Conservation (phyloP, 495 filamentous ascomycete genomes). For the Hypoxylon crocopeplum region DNA sequence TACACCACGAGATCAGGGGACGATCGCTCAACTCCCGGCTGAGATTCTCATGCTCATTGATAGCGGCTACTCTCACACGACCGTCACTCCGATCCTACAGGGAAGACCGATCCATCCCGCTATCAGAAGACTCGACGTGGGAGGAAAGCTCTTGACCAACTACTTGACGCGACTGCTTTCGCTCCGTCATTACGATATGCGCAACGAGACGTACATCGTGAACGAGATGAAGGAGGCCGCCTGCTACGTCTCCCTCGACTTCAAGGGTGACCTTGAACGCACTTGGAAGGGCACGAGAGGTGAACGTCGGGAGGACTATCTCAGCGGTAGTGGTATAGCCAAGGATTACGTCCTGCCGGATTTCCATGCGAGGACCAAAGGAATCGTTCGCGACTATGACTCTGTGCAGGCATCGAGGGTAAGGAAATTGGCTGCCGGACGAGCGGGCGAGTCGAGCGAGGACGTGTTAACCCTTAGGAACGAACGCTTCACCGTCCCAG, state of each 20-base stretch:
- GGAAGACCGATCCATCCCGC: slow-evolving; percentile 81
- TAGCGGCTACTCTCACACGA: slow-evolving; percentile 92
- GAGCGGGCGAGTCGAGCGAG: slow-evolving; percentile 68
- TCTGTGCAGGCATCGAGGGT: slow-evolving; percentile 60
- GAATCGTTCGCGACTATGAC: slow-evolving; percentile 79
- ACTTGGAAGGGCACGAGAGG: slow-evolving; percentile 81
- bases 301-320: slow-evolving; percentile 50
- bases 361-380: slow-evolving; percentile 76
- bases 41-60: slow-evolving; percentile 90
- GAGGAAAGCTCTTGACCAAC: slow-evolving; percentile 94
- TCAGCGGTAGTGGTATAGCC: slow-evolving; percentile 73
- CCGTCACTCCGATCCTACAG: slow-evolving; percentile 83
- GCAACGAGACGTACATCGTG: slow-evolving; percentile 89
- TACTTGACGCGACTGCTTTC: slow-evolving; percentile 90
- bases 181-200: slow-evolving; percentile 90
- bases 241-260: slow-evolving; percentile 83
- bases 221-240: slow-evolving; percentile 94
- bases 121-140: slow-evolving; percentile 86
- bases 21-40: slow-evolving; percentile 60
- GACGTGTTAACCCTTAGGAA: slow-evolving; percentile 87
- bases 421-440: slow-evolving; percentile 60
- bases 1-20: slow-evolving; percentile 49
- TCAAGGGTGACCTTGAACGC: slow-evolving; percentile 77
- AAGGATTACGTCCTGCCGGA: slow-evolving; percentile 94
- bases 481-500: slow-evolving; percentile 89